Conservation (phyloP, 352 stramenopile genomes). For the Globisporangium polare region DNA sequence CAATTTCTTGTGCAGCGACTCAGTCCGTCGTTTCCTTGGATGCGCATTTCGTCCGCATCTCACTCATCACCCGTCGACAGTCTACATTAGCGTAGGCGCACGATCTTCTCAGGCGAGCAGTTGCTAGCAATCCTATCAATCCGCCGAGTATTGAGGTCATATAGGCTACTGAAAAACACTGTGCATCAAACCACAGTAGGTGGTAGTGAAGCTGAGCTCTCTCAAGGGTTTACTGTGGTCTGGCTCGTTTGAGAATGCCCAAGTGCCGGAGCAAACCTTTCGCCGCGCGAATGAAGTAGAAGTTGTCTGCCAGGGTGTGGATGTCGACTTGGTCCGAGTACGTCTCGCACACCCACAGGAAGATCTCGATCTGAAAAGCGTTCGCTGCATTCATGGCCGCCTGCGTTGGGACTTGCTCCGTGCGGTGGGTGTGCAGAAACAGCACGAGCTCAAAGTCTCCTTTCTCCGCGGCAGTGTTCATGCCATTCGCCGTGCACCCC, state of each 20-base stretch:
- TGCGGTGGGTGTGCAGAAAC: not conserved
- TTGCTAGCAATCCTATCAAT: too few species aligned
- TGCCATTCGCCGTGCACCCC: not conserved
- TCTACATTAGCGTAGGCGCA: too few species aligned
- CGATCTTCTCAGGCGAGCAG: too few species aligned
- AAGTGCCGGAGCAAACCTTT: not conserved
- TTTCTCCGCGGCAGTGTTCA: not conserved
- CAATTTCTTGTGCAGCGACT: too few species aligned
- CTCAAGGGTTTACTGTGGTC: not conserved
- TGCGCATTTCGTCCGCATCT: too few species aligned
- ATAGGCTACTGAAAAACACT: too few species aligned
- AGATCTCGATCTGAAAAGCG: not conserved
- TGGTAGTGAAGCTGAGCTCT: too few species aligned
- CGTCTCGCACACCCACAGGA: not conserved
- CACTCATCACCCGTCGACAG: too few species aligned
- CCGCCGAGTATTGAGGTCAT: too few species aligned
- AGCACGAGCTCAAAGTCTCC: not conserved
- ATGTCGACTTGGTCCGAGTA: not conserved
- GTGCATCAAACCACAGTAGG: too few species aligned
- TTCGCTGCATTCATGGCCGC: not conserved
- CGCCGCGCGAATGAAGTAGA: not conserved
- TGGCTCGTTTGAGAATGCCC: not conserved
- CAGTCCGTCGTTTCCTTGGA: too few species aligned
- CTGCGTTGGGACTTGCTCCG: not conserved
- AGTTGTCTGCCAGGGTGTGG: not conserved